phyloP scores from a whole-genome alignment of 1,284 basidiomycete genomes.

The Prillingera fragicola region DNA sequence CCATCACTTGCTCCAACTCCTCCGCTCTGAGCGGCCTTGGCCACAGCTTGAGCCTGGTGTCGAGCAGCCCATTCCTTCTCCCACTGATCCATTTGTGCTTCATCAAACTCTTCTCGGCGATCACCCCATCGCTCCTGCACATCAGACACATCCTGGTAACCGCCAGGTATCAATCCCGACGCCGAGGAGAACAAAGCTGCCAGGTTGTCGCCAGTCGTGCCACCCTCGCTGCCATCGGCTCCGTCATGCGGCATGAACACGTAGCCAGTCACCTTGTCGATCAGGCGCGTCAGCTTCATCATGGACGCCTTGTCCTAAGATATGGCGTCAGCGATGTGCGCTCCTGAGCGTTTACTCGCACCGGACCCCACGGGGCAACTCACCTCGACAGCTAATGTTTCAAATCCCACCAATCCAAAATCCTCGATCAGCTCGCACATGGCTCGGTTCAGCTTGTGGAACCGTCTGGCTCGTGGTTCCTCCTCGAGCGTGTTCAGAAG shows the following conservation, averaged over 20 bases:
- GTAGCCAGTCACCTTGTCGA: constrained; percentile 86
- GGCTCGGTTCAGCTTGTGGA: constrained; percentile 73
- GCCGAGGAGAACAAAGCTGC: constrained; percentile 64
- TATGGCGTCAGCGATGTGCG: neutral
- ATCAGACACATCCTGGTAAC: constrained; percentile 60
- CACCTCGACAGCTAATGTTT: constrained; percentile 92
- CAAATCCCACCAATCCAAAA: constrained; percentile 89
- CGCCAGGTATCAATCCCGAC: constrained; percentile 55
- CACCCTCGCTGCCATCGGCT: constrained; percentile 11
- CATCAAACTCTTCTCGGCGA: constrained; percentile 68
- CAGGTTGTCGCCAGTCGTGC: constrained; percentile 58
- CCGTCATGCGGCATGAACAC: constrained; percentile 60
- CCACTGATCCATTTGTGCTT: constrained; percentile 59
- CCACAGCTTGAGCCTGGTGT: constrained; percentile 9
- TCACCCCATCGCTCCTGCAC: constrained; percentile 87
- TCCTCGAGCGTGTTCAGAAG: constrained; percentile 65
- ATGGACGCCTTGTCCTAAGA: constrained; percentile 82
- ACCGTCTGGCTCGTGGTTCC: constrained; percentile 61
- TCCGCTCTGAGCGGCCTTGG: no score
- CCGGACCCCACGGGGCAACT: constrained; percentile 15
- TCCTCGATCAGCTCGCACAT: constrained; percentile 91
- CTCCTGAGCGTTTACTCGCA: neutral
- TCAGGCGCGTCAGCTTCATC: constrained; percentile 70
- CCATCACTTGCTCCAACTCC: no score
- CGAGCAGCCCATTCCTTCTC: constrained; percentile 44